Conservation (phyloP, 2,329 filamentous ascomycete genomes). For the Penicillium frequentans region DNA sequence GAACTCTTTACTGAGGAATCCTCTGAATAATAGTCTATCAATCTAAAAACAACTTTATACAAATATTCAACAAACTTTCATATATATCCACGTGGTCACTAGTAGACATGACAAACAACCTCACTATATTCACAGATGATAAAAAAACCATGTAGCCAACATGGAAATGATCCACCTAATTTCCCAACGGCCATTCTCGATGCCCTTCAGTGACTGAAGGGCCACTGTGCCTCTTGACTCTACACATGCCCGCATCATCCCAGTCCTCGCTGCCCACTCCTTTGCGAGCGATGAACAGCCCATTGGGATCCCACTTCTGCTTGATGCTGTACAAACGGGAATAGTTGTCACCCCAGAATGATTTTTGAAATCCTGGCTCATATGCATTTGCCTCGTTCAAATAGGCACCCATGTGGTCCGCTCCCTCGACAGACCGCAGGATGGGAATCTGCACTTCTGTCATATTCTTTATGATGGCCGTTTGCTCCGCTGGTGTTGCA, state of each 20-base stretch:
- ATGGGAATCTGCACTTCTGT: conserved; percentile 30
- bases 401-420: conserved; percentile 32
- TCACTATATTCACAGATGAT: not conserved
- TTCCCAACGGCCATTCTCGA: too few species aligned
- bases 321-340: conserved; percentile 29
- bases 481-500: conserved; percentile 28
- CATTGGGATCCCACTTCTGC: conserved; percentile 31
- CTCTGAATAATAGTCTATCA: not conserved
- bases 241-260: conserved; percentile 26
- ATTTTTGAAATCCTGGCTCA: conserved; percentile 41
- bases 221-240: not conserved
- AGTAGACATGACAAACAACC: not conserved
- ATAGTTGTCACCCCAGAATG: conserved; percentile 43
- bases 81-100: not conserved
- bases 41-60: not conserved
- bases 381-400: conserved; percentile 41
- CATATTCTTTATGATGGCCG: conserved; percentile 37
- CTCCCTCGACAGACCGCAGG: conserved; percentile 21
- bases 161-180: not conserved
- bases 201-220: not conserved
- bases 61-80: not conserved
- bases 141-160: not conserved
- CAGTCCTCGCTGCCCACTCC: conserved; percentile 28
- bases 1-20: not conserved
- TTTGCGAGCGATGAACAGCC: conserved; percentile 27